Evolutionary conservation across 2,329 filamentous ascomycete species (phyloP).

Genomic region (Verticillium nonalfalfae): DNA sequence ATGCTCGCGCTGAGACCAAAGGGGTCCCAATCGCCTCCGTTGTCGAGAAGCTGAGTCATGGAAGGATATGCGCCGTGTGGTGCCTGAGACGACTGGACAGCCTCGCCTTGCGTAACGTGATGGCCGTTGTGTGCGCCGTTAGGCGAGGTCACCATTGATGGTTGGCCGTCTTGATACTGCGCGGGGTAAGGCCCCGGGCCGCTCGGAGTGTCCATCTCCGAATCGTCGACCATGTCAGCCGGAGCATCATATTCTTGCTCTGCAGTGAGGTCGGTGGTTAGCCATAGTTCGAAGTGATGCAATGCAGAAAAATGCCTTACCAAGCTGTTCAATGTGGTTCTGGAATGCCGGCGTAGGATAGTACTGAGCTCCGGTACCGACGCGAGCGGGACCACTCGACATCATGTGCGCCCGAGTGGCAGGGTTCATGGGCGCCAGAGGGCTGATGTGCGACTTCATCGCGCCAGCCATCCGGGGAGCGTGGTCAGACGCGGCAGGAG

Average conservation of each 20-base stretch:
- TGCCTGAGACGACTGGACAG: constrained; percentile 23
- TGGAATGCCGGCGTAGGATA: constrained; percentile 81
- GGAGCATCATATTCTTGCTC: constrained; percentile 97
- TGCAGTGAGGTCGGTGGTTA: constrained; percentile 57
- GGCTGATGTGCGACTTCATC: constrained; percentile 32
- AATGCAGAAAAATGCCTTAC: constrained; percentile 58
- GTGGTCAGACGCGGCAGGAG: constrained; percentile 41
- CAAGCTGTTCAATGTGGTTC: constrained; percentile 91
- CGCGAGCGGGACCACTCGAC: constrained; percentile 22
- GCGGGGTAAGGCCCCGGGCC: constrained; percentile 61
- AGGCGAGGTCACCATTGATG: constrained; percentile 33
- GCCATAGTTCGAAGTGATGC: constrained; percentile 54
- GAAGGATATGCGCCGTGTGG: constrained; percentile 49
- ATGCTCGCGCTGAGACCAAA: constrained; percentile 92
- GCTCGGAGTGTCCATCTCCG: constrained; percentile 61
- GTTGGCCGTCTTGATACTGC: constrained; percentile 42
- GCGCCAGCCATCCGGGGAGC: constrained; percentile 27
- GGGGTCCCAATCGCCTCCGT: constrained; percentile 79
- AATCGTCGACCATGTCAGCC: constrained; percentile 81
- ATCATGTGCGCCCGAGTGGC: constrained; percentile 26
- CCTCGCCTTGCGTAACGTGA: constrained; percentile 29
- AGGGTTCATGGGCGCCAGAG: constrained; percentile 21
- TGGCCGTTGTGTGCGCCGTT: constrained; percentile 25
- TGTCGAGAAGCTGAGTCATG: constrained; percentile 62
- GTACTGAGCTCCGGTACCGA: constrained; percentile 46